Evolutionary conservation across 768 basidiomycete genomes (phyloP), one percentile per base, ranked within the genome.

Genomic region (Rubroboletus satanas): DNA sequence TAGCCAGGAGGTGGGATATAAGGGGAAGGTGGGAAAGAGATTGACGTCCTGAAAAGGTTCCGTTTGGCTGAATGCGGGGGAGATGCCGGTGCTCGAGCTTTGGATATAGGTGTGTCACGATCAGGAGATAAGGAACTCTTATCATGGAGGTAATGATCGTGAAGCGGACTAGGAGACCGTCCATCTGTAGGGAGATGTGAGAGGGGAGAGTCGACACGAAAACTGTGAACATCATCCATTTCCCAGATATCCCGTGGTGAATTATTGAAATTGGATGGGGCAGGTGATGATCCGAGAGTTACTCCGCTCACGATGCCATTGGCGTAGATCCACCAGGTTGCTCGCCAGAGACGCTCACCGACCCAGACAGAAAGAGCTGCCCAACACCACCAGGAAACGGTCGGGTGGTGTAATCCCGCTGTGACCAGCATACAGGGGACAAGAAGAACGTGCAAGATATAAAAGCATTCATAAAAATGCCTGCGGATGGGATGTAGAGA

Each of bases 301-400:
- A 54, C 38, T 46, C 66, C 47, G 17, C 76, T 74, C 32, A 82
- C 5, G 59, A 79, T 74, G 14, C 81, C 81, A 60, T 91, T 91
- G 51, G 79, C 72, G 58, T 79, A 79, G 23, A 85, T 61, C 73
- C 83, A 84, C 66, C 82, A 76, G 2, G 74, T 67, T 39, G 72
- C 72, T 4, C 90, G 79, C 73, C 77, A 83, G 8, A 75, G 45
- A 11, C 89, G 78, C 65, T 90, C 88, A 11, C 75, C 77, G 1
- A 69, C 65, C 90, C 89, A 91, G 21, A 88, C 61, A 1, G 65
- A 73, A 14, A 85, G 75, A 0, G 88, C 80, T 14, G 72, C 73
- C 73, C 82, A 84, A 57, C 86, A 85, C 86, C 87, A 90, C 74
- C 78, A 82, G 71, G 77, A 78, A 23, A 87, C 65, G 2, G 79